Conservation (phyloP, 805 yeast genomes). For the Kurtzmaniella fragi region DNA sequence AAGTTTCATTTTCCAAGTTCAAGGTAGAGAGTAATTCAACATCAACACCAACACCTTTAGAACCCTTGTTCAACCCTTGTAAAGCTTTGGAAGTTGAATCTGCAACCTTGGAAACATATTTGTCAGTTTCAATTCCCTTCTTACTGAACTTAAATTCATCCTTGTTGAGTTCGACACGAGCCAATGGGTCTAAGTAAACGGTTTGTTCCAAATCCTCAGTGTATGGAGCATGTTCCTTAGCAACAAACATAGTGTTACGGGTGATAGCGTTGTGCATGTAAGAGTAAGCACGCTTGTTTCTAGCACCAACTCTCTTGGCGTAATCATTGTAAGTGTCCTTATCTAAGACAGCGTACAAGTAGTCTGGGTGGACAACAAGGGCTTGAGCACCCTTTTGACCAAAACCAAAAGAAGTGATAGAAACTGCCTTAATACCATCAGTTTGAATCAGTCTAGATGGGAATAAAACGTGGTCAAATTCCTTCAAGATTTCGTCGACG, state of each 20-base stretch:
- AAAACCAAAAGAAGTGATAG: slow-evolving; percentile 96
- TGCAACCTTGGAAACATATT: slow-evolving; percentile 44
- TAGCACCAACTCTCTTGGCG: slow-evolving; percentile 60
- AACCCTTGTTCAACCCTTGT: slow-evolving; percentile 47
- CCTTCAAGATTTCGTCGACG: slow-evolving; percentile 76
- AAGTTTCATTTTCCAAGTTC: slow-evolving; percentile 85
- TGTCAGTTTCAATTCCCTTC: slow-evolving; percentile 45
- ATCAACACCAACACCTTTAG: slow-evolving; percentile 90
- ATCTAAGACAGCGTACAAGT: slow-evolving; percentile 79
- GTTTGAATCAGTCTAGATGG: slow-evolving; percentile 93
- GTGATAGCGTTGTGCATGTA: slow-evolving; percentile 95
- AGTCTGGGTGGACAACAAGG: slow-evolving; percentile 85
- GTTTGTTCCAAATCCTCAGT: slow-evolving; percentile 78
- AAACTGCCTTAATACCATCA: slow-evolving; percentile 95
- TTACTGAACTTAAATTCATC: slow-evolving; percentile 44
- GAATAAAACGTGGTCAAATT: slow-evolving; percentile 83
- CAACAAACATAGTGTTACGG: slow-evolving; percentile 84
- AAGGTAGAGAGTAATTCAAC: slow-evolving; percentile 83
- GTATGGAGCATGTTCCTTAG: slow-evolving; percentile 93
- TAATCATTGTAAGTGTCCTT: slow-evolving; percentile 68
- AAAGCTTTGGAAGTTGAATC: slow-evolving; percentile 63
- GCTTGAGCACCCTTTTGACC: slow-evolving; percentile 99
- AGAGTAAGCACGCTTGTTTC: slow-evolving; percentile 88
- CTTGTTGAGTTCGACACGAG: slow-evolving; percentile 53
- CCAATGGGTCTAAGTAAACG: slow-evolving; percentile 95